Percentiles rank a stretch among this genome's conserved stretches.
Evolutionary conservation across 306 rosid species (phyloP).

Genomic region (Vicia faba): DNA sequence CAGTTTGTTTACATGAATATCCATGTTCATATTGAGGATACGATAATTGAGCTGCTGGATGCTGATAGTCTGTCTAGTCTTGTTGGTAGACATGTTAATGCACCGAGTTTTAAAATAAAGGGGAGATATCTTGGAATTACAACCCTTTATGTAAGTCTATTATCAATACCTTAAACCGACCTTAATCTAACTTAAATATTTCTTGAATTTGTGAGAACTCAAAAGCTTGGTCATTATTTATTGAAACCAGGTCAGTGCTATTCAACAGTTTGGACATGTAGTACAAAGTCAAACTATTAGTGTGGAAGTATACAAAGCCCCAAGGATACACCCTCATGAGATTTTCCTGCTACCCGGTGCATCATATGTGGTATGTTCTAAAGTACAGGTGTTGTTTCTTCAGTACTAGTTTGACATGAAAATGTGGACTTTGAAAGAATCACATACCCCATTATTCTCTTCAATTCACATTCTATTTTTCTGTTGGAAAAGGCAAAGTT

Average conservation of each 20-base stretch:
- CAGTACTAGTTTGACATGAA: conserved; percentile 23
- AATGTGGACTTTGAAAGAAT: conserved; percentile 24
- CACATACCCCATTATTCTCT: neutral
- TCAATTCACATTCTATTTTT: conserved; percentile 19
- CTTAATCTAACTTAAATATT: conserved; percentile 34
- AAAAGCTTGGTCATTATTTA: conserved; percentile 32
- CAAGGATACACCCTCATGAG: conserved; percentile 64
- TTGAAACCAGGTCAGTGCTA: conserved; percentile 73
- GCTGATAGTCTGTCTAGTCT: conserved; percentile 45
- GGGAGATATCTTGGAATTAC: conserved; percentile 79
- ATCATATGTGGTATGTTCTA: conserved; percentile 69
- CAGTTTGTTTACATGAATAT: conserved; percentile 85
- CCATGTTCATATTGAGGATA: conserved; percentile 80
- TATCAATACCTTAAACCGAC: conserved; percentile 21
- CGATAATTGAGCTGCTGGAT: conserved; percentile 66
- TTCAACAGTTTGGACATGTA: conserved; percentile 67
- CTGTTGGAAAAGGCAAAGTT: conserved; percentile 18
- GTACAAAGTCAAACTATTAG: conserved; percentile 68
- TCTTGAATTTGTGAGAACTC: conserved; percentile 27
- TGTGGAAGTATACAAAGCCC: conserved; percentile 90
- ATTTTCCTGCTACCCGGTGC: conserved; percentile 88
- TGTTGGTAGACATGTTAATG: conserved; percentile 47
- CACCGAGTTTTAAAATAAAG: conserved; percentile 63
- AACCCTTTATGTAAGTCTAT: conserved; percentile 71
- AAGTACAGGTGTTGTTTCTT: conserved; percentile 29